Conservation (phyloP, 2,329 filamentous ascomycete genomes). For the Pseudocercospora fuligena region DNA sequence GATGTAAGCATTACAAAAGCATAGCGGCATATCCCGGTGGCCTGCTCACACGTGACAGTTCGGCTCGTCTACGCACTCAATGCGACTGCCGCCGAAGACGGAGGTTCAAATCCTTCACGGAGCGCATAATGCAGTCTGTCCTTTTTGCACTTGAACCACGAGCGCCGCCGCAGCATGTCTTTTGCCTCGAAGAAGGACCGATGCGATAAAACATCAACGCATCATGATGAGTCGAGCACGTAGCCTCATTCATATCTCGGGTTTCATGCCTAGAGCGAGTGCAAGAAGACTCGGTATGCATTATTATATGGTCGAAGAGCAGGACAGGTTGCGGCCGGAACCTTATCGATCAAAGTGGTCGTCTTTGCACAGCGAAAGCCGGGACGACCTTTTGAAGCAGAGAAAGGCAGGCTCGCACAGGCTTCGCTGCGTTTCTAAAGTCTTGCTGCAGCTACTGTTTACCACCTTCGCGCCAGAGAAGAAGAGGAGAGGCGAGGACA, state of each 20-base stretch:
- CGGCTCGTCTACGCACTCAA: constrained; percentile 21
- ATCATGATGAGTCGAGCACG: neutral
- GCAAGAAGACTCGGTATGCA: neutral
- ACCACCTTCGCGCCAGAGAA: neutral
- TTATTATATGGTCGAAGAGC: neutral
- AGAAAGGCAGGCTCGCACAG: neutral
- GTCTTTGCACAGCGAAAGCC: neutral
- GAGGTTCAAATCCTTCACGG: constrained; percentile 19
- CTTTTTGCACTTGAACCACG: neutral
- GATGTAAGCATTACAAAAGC: constrained; percentile 24
- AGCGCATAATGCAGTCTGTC: neutral
- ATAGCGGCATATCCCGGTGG: neutral
- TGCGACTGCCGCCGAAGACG: constrained; percentile 18
- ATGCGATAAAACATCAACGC: neutral
- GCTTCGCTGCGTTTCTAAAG: neutral
- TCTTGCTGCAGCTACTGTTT: neutral
- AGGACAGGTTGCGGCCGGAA: neutral
- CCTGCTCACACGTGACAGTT: constrained; percentile 16
- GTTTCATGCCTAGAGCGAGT: neutral
- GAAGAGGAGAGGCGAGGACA: neutral
- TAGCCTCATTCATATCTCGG: neutral
- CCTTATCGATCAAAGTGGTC: neutral
- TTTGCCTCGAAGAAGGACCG: neutral
- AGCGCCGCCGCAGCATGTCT: neutral
- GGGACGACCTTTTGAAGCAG: neutral